Percentiles rank a stretch among this genome's conserved stretches.
Conservation (phyloP, 2,329 filamentous ascomycete species). For the Sporothrix humicola region DNA sequence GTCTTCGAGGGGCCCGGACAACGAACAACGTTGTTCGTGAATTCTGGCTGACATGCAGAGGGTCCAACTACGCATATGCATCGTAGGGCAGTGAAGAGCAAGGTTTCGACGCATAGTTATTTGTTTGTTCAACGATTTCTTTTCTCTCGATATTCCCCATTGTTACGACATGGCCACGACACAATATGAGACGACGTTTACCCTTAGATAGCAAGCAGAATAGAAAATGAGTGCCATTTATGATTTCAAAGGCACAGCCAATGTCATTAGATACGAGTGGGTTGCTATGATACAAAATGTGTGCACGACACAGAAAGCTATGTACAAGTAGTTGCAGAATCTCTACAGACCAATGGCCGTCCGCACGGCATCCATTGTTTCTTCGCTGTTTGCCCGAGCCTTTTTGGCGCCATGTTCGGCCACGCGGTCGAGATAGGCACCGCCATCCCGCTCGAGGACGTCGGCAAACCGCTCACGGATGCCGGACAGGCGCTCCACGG, state of each 20-base stretch:
- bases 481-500: conserved; percentile 59
- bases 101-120: background rate
- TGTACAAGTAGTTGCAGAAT: too few species aligned
- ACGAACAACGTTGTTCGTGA: conserved; percentile 73
- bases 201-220: conserved; percentile 3
- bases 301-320: too few species aligned
- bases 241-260: background rate
- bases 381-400: conserved; percentile 66
- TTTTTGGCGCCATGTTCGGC: conserved; percentile 63
- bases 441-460: conserved; percentile 50
- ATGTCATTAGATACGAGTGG: background rate
- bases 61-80: conserved; percentile 65
- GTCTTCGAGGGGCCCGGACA: conserved; percentile 65
- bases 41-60: conserved; percentile 73
- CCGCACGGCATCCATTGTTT: conserved; percentile 61
- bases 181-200: background rate
- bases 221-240: background rate
- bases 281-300: background rate
- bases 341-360: conserved; percentile 57
- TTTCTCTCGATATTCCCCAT: background rate
- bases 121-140: background rate
- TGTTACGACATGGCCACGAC: background rate
- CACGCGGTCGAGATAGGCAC: conserved; percentile 55
- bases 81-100: conserved; percentile 44
- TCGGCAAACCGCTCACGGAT: conserved; percentile 63